Percentiles rank a stretch among this genome's conserved stretches.
Conservation (phyloP, 805 yeast genomes). For the Cyberlindnera lachancei region DNA sequence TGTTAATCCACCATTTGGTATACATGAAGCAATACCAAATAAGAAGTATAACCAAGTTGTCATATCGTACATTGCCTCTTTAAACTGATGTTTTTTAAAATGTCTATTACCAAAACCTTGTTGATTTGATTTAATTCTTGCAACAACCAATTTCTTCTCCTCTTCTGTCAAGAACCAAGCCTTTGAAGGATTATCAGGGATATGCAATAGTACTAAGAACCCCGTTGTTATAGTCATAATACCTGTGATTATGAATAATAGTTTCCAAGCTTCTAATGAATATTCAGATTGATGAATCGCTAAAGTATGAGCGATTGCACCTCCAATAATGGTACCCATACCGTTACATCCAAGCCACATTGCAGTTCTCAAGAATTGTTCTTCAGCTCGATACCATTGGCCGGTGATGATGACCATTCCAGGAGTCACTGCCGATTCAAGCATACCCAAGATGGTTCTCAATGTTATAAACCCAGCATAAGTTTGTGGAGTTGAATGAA, state of each 20-base stretch:
- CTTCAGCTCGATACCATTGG: conserved; percentile 48
- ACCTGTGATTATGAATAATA: conserved; percentile 55
- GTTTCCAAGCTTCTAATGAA: conserved; percentile 49
- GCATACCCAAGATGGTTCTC: conserved; percentile 43
- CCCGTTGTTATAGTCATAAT: conserved; percentile 47
- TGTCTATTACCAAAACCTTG: conserved; percentile 52
- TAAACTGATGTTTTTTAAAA: conserved; percentile 48
- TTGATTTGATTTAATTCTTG: conserved; percentile 44
- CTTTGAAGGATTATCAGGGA: conserved; percentile 49
- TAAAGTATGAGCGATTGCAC: conserved; percentile 51
- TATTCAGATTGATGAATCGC: conserved; percentile 30
- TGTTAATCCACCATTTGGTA: conserved; percentile 45
- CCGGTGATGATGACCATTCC: conserved; percentile 48
- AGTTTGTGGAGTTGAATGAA: conserved; percentile 40
- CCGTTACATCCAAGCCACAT: conserved; percentile 40
- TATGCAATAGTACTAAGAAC: conserved; percentile 34
- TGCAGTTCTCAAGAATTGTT: conserved; percentile 35
- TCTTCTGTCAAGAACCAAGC: conserved; percentile 40
- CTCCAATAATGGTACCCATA: conserved; percentile 42
- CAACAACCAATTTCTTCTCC: conserved; percentile 41
- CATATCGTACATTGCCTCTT: conserved; percentile 42
- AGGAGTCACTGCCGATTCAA: conserved; percentile 50
- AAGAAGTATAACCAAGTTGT: conserved; percentile 42
- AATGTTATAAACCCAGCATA: conserved; percentile 33
- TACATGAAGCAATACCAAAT: conserved; percentile 32